phyloP scores from a whole-genome alignment of 305 asterid genomes.

The Andrographis paniculata region DNA sequence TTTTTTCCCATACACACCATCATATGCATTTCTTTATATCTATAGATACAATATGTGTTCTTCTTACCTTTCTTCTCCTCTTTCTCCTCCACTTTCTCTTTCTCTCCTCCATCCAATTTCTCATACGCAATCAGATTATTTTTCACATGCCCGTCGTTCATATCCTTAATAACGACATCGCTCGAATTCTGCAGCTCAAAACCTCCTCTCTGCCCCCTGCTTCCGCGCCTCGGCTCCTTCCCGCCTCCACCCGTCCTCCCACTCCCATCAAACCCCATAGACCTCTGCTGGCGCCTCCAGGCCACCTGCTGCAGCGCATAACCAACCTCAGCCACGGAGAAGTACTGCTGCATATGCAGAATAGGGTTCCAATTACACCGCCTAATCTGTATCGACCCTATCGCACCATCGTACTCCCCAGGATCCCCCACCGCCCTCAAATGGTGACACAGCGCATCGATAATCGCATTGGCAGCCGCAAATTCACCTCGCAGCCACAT shows the following conservation, averaged over 20 bases:
- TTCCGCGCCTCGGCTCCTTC: slow-evolving; percentile 38
- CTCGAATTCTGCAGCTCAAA: slow-evolving; percentile 31
- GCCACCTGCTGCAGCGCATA: slow-evolving; percentile 68
- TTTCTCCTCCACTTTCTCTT: slow-evolving; percentile 27
- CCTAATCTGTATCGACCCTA: slow-evolving; percentile 66
- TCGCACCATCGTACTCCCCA: slow-evolving; percentile 74
- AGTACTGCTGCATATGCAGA: slow-evolving; percentile 88
- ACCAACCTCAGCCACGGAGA: slow-evolving; percentile 68
- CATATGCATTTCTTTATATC: slow-evolving; percentile 9
- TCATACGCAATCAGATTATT: slow-evolving; percentile 23
- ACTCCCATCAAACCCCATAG: slow-evolving; percentile 35
- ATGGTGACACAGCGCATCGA: slow-evolving; percentile 84
- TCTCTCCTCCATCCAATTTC: slow-evolving; percentile 33
- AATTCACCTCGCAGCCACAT: slow-evolving; percentile 85
- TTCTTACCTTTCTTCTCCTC: slow-evolving; percentile 43
- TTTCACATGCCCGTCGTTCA: slow-evolving; percentile 23
- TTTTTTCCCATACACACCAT: slow-evolving; percentile 12
- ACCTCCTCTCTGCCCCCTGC: slow-evolving; percentile 37
- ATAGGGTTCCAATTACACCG: slow-evolving; percentile 71
- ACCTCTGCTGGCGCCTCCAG: slow-evolving; percentile 57
- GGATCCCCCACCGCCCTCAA: slow-evolving; percentile 55
- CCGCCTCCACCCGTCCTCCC: slow-evolving; percentile 33
- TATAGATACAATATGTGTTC: too few relatives aligned
- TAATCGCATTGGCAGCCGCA: slow-evolving; percentile 85
- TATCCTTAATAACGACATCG: slow-evolving; percentile 30